phyloP scores from a whole-genome alignment of 2,329 filamentous ascomycete genomes.

The Tympanopsis confertula region DNA sequence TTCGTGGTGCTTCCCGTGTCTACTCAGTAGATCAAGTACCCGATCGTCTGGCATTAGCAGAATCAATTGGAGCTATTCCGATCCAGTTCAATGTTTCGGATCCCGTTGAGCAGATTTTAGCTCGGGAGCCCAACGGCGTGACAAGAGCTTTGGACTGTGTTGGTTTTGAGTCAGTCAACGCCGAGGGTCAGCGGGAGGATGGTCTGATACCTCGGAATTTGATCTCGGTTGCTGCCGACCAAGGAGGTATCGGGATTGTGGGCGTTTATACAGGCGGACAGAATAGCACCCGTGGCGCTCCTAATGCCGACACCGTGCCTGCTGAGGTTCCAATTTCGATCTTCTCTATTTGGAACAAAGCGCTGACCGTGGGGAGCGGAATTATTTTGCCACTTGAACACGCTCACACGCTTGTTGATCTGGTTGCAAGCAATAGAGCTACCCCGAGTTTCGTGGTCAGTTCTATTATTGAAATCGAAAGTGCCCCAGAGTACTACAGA shows the following conservation, averaged over 20 bases:
- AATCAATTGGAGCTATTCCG: slow-evolving; percentile 9
- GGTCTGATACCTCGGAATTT: not conserved
- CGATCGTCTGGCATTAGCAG: slow-evolving; percentile 9
- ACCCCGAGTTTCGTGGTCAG: slow-evolving; percentile 1
- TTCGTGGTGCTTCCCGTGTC: slow-evolving; percentile 11
- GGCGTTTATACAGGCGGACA: not conserved
- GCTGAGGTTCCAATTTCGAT: not conserved
- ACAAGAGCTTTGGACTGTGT: slow-evolving; percentile 10
- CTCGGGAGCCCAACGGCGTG: slow-evolving; percentile 7
- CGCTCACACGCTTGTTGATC: not conserved
- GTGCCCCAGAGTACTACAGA: slow-evolving; percentile 2
- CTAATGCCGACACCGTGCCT: not conserved
- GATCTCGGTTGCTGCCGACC: not conserved
- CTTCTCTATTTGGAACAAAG: not conserved
- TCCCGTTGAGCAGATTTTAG: slow-evolving; percentile 9
- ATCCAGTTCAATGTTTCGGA: slow-evolving; percentile 10
- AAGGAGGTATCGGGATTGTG: not conserved
- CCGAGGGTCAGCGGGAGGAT: not conserved
- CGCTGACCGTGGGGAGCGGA: not conserved
- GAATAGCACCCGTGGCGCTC: not conserved
- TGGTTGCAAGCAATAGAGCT: not conserved
- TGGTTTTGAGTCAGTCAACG: slow-evolving; percentile 9
- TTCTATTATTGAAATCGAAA: slow-evolving; percentile 2
- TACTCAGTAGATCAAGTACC: slow-evolving; percentile 11
- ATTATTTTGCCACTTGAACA: not conserved